Conservation (phyloP, 345 rosid species). For the Camelina laxa region DNA sequence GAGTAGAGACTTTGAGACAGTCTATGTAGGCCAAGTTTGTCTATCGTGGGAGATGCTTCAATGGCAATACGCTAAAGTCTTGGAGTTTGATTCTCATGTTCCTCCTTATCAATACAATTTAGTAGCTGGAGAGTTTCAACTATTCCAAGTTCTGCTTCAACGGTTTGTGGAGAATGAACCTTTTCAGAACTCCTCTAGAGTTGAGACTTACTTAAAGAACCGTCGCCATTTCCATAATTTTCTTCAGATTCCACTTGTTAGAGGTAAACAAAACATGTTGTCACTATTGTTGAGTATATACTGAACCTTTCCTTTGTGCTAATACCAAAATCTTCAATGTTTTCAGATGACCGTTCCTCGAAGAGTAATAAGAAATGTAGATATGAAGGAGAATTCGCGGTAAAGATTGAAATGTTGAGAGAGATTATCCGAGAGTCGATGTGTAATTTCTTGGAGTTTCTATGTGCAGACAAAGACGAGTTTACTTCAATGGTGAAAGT, state of each 20-base stretch:
- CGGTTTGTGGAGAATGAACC: conserved; percentile 85
- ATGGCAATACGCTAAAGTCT: conserved; percentile 69
- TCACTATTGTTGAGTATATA: not conserved
- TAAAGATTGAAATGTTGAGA: conserved; percentile 46
- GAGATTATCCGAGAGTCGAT: conserved; percentile 57
- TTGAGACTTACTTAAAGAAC: conserved; percentile 65
- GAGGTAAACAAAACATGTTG: conserved; percentile 56
- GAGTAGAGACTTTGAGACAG: conserved; percentile 67
- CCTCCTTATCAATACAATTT: conserved; percentile 56
- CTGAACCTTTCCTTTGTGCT: not conserved
- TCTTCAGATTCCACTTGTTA: conserved; percentile 75
- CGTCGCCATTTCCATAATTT: conserved; percentile 58
- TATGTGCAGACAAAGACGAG: conserved; percentile 58
- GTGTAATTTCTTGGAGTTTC: conserved; percentile 67
- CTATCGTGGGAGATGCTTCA: conserved; percentile 90
- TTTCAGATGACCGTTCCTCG: conserved; percentile 57
- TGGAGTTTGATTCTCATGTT: conserved; percentile 54
- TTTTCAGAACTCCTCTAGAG: conserved; percentile 62
- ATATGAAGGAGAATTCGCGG: conserved; percentile 51
- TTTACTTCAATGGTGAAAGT: conserved; percentile 33
- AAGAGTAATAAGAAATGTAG: conserved; percentile 52
- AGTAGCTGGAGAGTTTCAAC: conserved; percentile 77
- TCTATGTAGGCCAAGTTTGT: conserved; percentile 81
- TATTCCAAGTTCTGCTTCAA: conserved; percentile 78
- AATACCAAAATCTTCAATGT: not conserved